These are phyloP conservation scores for Crithidia expoeki DNA, from an alignment of 208 protist species.

Conservation along the genomic window DNA sequence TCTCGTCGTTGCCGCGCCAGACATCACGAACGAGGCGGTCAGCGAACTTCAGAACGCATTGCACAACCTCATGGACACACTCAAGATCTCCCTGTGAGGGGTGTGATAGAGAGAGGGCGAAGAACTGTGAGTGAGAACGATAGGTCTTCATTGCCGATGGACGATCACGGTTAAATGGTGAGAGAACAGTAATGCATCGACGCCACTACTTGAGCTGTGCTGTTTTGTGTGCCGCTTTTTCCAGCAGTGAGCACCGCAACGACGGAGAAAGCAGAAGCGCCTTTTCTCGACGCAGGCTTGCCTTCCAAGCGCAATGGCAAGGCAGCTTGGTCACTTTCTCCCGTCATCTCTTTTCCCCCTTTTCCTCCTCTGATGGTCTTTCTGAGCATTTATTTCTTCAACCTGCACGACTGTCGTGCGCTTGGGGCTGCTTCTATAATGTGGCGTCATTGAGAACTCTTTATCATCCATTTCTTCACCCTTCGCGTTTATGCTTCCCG, in stretches of 20 bases:
- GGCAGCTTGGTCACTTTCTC: too few species aligned
- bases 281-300: too few species aligned
- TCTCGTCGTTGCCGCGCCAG: slow-evolving; percentile 6
- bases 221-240: neutral
- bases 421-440: neutral
- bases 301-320: too few species aligned
- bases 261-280: neutral
- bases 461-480: neutral
- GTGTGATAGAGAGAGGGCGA: neutral
- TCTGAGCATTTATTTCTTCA: neutral
- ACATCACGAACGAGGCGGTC: slow-evolving; percentile 34
- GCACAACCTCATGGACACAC: slow-evolving; percentile 29
- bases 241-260: neutral
- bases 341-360: neutral
- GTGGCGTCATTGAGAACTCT: neutral
- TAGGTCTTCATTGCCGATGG: too few species aligned
- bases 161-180: too few species aligned
- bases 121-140: neutral
- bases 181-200: too few species aligned
- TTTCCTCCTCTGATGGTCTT: neutral
- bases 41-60: slow-evolving; percentile 28
- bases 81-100: slow-evolving; percentile 22
- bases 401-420: neutral
- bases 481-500: too few species aligned
- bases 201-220: too few species aligned